These are phyloP conservation scores for Pisolithus albus DNA, from an alignment of 768 basidiomycete genomes.

Conservation along the genomic window DNA sequence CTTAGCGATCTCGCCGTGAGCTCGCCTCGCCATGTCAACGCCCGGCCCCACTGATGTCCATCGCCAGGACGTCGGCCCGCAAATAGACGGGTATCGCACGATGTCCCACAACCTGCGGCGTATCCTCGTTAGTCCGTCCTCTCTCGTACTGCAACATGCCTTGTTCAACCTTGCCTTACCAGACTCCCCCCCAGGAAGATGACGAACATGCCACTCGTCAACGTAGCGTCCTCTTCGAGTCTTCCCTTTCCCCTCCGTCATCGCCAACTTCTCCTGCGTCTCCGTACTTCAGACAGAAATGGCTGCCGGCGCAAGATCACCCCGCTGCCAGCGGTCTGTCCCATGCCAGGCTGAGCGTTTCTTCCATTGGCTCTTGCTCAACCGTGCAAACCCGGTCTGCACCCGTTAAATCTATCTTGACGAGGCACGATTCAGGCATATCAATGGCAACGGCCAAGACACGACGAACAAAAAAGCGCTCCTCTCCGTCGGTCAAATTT, in stretches of 20 bases:
- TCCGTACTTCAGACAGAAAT: slow-evolving; percentile 15
- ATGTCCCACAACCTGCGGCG: slow-evolving; percentile 27
- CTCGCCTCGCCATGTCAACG: slow-evolving; percentile 12
- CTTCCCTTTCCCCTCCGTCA: slow-evolving; percentile 5
- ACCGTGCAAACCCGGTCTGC: slow-evolving; percentile 20
- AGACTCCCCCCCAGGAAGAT: slow-evolving; percentile 18
- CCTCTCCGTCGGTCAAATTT: slow-evolving; percentile 56
- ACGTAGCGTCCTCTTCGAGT: slow-evolving; percentile 25
- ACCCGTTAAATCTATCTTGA: slow-evolving; percentile 51
- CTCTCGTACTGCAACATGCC: slow-evolving; percentile 2
- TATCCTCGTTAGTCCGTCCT: slow-evolving; percentile 20
- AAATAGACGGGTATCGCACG: slow-evolving; percentile 20
- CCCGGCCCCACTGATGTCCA: slow-evolving; percentile 15
- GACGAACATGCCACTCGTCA: slow-evolving; percentile 11
- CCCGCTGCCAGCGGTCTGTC: slow-evolving; percentile 10
- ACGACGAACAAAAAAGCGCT: slow-evolving; percentile 25
- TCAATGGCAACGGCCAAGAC: slow-evolving; percentile 31
- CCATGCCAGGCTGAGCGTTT: slow-evolving; percentile 31
- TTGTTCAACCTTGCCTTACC: neutral
- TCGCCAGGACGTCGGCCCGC: slow-evolving; percentile 23
- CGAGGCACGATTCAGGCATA: slow-evolving; percentile 43
- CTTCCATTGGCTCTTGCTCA: slow-evolving; percentile 32
- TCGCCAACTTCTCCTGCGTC: slow-evolving; percentile 13
- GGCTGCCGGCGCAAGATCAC: slow-evolving; percentile 12
- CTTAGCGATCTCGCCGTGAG: slow-evolving; percentile 25